phyloP scores from a whole-genome alignment of 2,329 filamentous ascomycete species.

The Nannizziopsis arthrosporioides region DNA sequence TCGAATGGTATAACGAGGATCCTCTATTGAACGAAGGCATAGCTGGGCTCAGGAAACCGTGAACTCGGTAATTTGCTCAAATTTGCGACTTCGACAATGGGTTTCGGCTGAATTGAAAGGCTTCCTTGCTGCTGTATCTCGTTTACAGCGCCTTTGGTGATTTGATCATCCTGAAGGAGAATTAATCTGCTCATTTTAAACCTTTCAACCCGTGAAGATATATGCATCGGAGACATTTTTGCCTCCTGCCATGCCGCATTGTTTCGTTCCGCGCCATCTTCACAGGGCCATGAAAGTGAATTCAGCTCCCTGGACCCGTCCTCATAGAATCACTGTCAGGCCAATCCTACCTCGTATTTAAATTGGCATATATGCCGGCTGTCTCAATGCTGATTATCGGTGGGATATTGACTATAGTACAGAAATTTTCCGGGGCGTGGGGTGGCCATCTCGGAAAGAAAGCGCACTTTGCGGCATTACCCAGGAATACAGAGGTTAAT shows the following conservation, averaged over 20 bases:
- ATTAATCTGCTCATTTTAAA: conserved; percentile 7
- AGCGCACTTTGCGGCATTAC: no score
- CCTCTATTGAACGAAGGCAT: conserved; percentile 4
- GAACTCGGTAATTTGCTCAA: background rate
- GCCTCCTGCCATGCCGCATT: background rate
- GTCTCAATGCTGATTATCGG: no score
- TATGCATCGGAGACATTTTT: background rate
- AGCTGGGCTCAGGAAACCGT: background rate
- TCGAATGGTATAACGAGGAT: conserved; percentile 2
- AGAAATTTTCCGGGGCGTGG: no score
- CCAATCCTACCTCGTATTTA: conserved; percentile 5
- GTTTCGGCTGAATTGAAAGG: no score
- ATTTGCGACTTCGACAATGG: background rate
- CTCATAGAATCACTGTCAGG: background rate
- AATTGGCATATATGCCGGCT: background rate
- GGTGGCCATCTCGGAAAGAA: no score
- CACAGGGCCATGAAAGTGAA: background rate
- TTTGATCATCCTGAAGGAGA: background rate
- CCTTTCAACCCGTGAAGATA: background rate
- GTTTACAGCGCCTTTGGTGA: background rate
- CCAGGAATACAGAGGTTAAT: no score
- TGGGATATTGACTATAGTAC: no score
- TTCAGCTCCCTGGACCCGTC: background rate
- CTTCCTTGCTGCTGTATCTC: background rate
- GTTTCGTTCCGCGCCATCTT: background rate